Base-by-base conservation (phyloP, 2,329 filamentous ascomycete genomes). In the Spiromastix sp. region DNA sequence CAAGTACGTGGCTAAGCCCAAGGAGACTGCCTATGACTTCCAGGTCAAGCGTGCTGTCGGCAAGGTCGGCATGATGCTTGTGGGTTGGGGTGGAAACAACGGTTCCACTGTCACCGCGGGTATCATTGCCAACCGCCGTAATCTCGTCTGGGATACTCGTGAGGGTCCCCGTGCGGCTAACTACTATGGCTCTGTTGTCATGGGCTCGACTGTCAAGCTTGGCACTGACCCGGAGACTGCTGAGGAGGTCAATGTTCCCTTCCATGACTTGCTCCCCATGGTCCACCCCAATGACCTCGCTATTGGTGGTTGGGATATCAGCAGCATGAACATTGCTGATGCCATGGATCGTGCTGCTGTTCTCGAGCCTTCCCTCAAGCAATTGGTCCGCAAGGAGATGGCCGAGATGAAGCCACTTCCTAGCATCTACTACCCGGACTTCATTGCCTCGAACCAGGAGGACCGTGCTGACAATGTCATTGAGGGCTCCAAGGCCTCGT, bases 371-470 rank as follows among this genome's bases (percentile, higher is more conserved):
- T 80, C 84, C 19, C 73, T 98, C 54, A 98, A 98, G 74, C 67
- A 71, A 38, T 74, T 83, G 52, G 82, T 98, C 51, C 80, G 78
- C 65, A 94, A 96, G 73, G 85, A 96, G 67, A 89, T 96, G 86
- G 68, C 78, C 42, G 69, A 71, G 50, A 83, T 96, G 78, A 79
- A 80, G 50, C 91, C 91, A 19, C 75, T 96, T 44, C 89, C 86
- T 16, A 89, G 83, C 63, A 82, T 96, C 66, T 98, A 98, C 75
- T 98, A 98, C 63, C 91, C 91, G 1, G 91, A 96, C 65, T 98
- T 98, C 71, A 98, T 98, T 56, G 91, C 91, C 47, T 84, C 91
- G 58, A 98, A 98, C 70, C 91, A 98, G 68, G 87, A 91, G 62
- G 86, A 87, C 55, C 83, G 91, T 54, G 91, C 89, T 46, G 86